Evolutionary conservation across 768 basidiomycete species (phyloP).

Genomic region (Rubroboletus pulcherrimus): DNA sequence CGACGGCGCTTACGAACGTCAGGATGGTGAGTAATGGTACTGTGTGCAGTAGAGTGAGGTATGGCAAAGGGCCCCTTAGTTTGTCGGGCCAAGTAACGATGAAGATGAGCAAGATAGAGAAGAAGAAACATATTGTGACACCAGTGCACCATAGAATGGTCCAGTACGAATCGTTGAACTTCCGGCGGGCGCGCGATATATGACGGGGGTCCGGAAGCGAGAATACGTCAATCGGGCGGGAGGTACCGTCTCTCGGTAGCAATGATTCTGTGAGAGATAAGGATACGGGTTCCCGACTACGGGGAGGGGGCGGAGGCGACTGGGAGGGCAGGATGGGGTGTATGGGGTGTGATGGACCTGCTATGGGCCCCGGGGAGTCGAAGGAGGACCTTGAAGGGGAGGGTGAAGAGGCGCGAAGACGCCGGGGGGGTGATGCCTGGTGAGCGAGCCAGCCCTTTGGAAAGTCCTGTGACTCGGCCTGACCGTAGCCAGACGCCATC

Average conservation of each 20-base stretch:
- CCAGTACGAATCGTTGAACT: conserved; percentile 73
- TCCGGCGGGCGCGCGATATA: conserved; percentile 57
- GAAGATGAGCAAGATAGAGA: conserved; percentile 64
- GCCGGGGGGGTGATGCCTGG: conserved; percentile 58
- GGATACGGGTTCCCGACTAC: conserved; percentile 45
- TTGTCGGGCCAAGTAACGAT: conserved; percentile 42
- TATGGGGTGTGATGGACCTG: conserved; percentile 27
- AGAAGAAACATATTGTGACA: conserved; percentile 57
- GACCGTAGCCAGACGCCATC: conserved; percentile 32
- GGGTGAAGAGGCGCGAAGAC: conserved; percentile 41
- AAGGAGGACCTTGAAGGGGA: conserved; percentile 33
- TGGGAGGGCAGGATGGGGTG: conserved; percentile 34
- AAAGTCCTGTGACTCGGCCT: conserved; percentile 39
- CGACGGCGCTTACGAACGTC: conserved; percentile 63
- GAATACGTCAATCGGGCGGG: conserved; percentile 66
- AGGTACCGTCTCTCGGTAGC: conserved; percentile 65
- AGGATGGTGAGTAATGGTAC: conserved; percentile 73
- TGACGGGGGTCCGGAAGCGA: conserved; percentile 74
- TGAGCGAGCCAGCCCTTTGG: conserved; percentile 70
- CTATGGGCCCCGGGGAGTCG: conserved; percentile 34
- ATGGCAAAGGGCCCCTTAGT: conserved; percentile 40
- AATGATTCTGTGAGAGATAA: conserved; percentile 76
- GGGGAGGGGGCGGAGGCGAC: conserved; percentile 39
- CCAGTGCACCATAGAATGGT: conserved; percentile 63
- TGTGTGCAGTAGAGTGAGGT: conserved; percentile 71